Evolutionary conservation across 257 asterid genomes (phyloP).

Genomic region (Datura wrightii): DNA sequence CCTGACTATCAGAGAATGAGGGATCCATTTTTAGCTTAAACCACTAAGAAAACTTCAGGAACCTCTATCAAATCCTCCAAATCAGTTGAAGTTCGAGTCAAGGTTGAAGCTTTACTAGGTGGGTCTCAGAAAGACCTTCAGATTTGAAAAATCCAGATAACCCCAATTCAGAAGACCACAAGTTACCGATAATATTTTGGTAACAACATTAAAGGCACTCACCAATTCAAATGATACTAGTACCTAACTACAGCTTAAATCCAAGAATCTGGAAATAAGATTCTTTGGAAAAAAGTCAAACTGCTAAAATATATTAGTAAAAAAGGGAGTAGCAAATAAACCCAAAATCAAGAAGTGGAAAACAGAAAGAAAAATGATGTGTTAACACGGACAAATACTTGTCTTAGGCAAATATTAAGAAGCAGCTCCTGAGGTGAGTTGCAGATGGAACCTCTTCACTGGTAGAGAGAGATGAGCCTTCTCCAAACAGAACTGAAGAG

Average conservation of each 20-base stretch:
- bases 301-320: background rate
- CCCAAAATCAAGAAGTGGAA: background rate
- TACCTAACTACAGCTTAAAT: background rate
- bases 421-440: background rate
- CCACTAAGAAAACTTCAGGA: constrained; percentile 22
- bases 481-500: background rate
- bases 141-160: constrained; percentile 20
- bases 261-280: background rate
- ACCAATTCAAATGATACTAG: background rate
- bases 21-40: constrained; percentile 48
- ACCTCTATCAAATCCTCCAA: constrained; percentile 1
- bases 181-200: background rate
- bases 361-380: background rate
- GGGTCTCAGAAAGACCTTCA: background rate
- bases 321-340: background rate
- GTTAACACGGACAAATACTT: background rate
- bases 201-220: background rate
- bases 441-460: background rate
- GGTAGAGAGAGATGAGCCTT: background rate
- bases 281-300: background rate
- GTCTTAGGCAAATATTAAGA: constrained; percentile 11
- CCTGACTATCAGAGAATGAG: constrained; percentile 7
- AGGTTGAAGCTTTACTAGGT: constrained; percentile 33
- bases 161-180: constrained; percentile 9
- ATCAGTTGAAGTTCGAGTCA: constrained; percentile 32